Evolutionary conservation across 202 grass and related monocot genomes (phyloP), one percentile per base, ranked within the genome.

Genomic region (Dendrocalamus latiflorus): DNA sequence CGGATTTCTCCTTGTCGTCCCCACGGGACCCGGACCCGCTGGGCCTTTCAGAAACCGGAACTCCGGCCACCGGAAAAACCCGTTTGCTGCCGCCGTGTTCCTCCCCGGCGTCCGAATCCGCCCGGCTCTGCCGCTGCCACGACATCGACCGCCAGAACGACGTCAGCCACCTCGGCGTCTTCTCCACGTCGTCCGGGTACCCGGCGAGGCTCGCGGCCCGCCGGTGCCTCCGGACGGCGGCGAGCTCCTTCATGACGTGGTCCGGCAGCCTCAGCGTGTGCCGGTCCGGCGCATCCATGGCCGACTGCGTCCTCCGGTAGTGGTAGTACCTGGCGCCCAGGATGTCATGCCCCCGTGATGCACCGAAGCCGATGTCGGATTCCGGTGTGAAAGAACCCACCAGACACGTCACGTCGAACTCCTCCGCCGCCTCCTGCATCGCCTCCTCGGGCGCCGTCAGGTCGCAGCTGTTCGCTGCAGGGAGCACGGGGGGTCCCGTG

Each of bases 61-160:
- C 2, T 37, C 76, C 71, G 33, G 69, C 33, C 28, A 87, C 39
- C 22, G 89, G 85, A 39, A 84, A 25, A 47, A 91, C 43, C 14
- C 71, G 76, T n/a, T 81, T 84, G 68, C 44, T 54, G 55, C 54
- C 58, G 33, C 67, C 42, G 78, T 74, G 33, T 0, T 83, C 83
- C 68, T 79, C 79, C 20, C 20, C 33, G 50, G 33, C 73, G 58
- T 83, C 79, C 9, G 41, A 6, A 0, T 78, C 67, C 4, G 24
- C 3, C 22, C 78, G 72, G 49, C 60, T 58, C 2, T 83, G 92
- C 37, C 78, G 53, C 33, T 83, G 76, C 76, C 86, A 69, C 9
- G 92, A 94, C 72, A 94, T 65, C 33, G 92, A 92, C 28, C 82
- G 84, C 60, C 88, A 65, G 70, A 94, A 33, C n/a, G n/a, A n/a